These are phyloP conservation scores for Irpex sp. DNA, from an alignment of 1,284 basidiomycete genomes.

Conservation along the genomic window DNA sequence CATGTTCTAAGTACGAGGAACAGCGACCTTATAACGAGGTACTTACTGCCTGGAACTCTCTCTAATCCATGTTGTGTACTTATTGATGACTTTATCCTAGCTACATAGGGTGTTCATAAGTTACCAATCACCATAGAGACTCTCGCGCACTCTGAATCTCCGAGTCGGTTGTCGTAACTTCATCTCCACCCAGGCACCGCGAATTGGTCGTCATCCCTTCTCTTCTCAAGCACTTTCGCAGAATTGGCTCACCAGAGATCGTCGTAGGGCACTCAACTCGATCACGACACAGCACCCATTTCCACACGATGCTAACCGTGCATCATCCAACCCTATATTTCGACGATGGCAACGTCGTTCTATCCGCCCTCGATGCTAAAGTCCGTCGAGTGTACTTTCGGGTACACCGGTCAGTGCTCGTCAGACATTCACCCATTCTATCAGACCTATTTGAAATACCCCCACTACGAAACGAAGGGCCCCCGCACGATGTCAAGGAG, in stretches of 20 bases:
- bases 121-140: not conserved
- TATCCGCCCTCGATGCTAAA: conserved; percentile 18
- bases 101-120: not conserved
- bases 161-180: not conserved
- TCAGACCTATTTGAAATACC: conserved; percentile 26
- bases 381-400: conserved; percentile 21
- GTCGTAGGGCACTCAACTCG: not conserved
- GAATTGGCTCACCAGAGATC: not conserved
- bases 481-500: conserved; percentile 16
- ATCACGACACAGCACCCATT: not conserved
- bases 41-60: too few relatives aligned
- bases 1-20: too few relatives aligned
- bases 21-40: too few relatives aligned
- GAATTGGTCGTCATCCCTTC: not conserved
- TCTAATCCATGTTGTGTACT: not conserved
- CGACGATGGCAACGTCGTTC: conserved; percentile 28
- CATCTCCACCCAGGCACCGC: not conserved
- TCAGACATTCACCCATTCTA: conserved; percentile 23
- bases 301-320: not conserved
- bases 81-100: not conserved
- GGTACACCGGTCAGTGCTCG: conserved; percentile 25
- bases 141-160: not conserved
- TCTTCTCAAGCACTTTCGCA: not conserved
- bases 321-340: conserved; percentile 26
- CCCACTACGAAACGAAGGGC: conserved; percentile 16